These are phyloP conservation scores for Cucumis hystrix DNA, from an alignment of 306 rosid genomes.

Conservation along the genomic window DNA sequence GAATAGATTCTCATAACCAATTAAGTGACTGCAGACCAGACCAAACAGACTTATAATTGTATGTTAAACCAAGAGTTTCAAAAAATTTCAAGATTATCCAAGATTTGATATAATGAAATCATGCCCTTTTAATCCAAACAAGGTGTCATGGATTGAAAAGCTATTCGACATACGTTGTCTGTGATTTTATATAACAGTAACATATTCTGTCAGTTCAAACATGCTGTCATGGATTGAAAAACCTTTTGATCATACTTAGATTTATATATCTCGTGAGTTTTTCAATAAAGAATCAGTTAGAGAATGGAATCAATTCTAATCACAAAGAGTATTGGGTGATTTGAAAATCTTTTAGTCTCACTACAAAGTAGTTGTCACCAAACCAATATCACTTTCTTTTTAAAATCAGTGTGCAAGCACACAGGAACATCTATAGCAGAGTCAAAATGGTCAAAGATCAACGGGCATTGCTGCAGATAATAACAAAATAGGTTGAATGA, in stretches of 20 bases:
- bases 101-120: neutral
- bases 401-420: neutral
- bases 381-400: neutral
- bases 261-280: neutral
- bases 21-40: neutral
- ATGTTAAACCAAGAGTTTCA: neutral
- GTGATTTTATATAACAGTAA: neutral
- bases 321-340: neutral
- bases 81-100: neutral
- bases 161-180: neutral
- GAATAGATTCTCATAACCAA: neutral
- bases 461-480: neutral
- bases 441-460: neutral
- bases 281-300: neutral
- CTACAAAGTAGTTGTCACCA: neutral
- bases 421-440: neutral
- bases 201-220: neutral
- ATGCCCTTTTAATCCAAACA: neutral
- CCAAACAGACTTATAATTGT: neutral
- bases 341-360: neutral
- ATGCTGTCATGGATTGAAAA: neutral
- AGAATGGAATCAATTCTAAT: neutral
- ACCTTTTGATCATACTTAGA: neutral
- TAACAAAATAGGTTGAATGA: neutral
- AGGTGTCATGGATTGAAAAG: neutral